These are phyloP conservation scores for Juglanconis oblonga DNA, from an alignment of 2,329 filamentous ascomycete genomes.

Conservation along the genomic window DNA sequence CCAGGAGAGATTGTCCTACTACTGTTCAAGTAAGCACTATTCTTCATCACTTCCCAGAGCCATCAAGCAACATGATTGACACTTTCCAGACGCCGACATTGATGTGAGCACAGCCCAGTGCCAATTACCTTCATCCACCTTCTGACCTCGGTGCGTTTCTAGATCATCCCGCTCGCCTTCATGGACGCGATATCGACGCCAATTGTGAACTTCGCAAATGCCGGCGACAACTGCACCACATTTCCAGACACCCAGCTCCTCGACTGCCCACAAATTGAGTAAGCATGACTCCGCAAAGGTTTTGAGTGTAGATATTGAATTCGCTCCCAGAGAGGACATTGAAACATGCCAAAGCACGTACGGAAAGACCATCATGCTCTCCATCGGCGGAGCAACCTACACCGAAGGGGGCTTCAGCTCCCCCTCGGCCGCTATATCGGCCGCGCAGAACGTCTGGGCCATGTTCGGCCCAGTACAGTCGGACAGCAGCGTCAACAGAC, in stretches of 20 bases:
- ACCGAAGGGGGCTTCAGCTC: slow-evolving; percentile 64
- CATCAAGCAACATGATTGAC: not conserved
- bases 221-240: slow-evolving; percentile 57
- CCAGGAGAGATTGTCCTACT: slow-evolving; percentile 55
- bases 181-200: slow-evolving; percentile 53
- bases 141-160: not conserved
- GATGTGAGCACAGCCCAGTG: slow-evolving; percentile 34
- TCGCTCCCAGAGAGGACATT: slow-evolving; percentile 42
- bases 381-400: slow-evolving; percentile 69
- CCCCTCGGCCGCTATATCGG: slow-evolving; percentile 46
- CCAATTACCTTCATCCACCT: slow-evolving; percentile 16
- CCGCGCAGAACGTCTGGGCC: slow-evolving; percentile 64
- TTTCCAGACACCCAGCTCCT: slow-evolving; percentile 58
- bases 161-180: slow-evolving; percentile 65
- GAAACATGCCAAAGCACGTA: slow-evolving; percentile 57
- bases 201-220: slow-evolving; percentile 63
- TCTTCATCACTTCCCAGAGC: not conserved
- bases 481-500: slow-evolving; percentile 49
- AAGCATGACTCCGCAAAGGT: slow-evolving; percentile 25
- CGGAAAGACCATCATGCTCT: slow-evolving; percentile 70
- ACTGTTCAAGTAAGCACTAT: slow-evolving; percentile 55
- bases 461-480: slow-evolving; percentile 61
- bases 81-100: slow-evolving; percentile 38
- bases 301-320: not conserved
- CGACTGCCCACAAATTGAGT: slow-evolving; percentile 64